Base-by-base conservation (phyloP, 73 alveolate genomes). In the Paramecium sonneborni region DNA sequence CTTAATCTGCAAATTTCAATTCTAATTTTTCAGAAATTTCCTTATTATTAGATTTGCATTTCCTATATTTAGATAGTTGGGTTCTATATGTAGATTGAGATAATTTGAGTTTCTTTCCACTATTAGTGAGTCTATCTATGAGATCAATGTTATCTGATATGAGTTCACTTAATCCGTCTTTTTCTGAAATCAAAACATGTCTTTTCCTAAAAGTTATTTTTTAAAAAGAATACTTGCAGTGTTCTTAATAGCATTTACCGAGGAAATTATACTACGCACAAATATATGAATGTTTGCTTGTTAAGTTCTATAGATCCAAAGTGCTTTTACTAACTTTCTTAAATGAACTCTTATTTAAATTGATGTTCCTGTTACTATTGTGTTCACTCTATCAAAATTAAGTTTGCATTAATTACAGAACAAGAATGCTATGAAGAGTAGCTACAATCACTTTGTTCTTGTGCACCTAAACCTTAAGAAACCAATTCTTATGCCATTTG, bases 91-190 rank as follows among this genome's bases (percentile, higher is more conserved):
- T 32, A 28, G 82, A 58, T 24, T 58, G 56, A 14, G 55, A 30
- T n/a, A 70, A n/a, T 70, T 34, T 70, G 20, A 70, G 86, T 32
- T 70, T 70, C n/a, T 70, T 28, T 32, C 86, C 86, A 6, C 57
- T 11, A 11, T 20, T 34, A 21, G 26, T 35, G 1, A 32, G 32
- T 9, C 11, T 20, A 35, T 70, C 86, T 8, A 70, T 32, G 3
- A 70, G 41, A 7, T 70, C 86, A 28, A 70, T 28, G 56, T 70
- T 70, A 3, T 32, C 57, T 2, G 86, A 70, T 28, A 70, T 70
- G 34, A 70, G 86, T 32, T 70, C 86, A 34, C 86, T 70, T 10
- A 70, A n/a, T 70, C 86, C 86, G 30, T 70, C 57, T 35, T 70
- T 12, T 28, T 32, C 24, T 10, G 86, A 11, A 32, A 70, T 32